A percentile compares a stretch with the other conserved stretches of the same genome.
phyloP scores from a whole-genome alignment of 2,329 filamentous ascomycete species.

The Ascocoryne sarcoides region DNA sequence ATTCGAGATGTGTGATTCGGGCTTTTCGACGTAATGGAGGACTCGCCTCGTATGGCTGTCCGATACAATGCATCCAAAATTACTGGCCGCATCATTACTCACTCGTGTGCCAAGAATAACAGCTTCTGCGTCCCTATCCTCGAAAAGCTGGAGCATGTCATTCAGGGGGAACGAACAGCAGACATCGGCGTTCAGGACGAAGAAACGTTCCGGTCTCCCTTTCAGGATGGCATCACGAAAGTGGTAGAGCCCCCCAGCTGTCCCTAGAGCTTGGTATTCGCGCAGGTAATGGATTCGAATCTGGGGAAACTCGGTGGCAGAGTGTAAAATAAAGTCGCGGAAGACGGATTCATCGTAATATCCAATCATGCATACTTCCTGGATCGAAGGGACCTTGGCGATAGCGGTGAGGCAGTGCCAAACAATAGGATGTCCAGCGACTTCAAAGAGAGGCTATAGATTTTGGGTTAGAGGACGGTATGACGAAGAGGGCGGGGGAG shows the following conservation, averaged over 20 bases:
- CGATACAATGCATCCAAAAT: constrained; percentile 97
- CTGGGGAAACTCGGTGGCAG: constrained; percentile 73
- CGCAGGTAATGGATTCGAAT: constrained; percentile 91
- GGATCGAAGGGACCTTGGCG: constrained; percentile 81
- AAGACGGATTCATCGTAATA: constrained; percentile 98
- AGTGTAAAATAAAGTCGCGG: constrained; percentile 95
- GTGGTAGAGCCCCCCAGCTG: constrained; percentile 93
- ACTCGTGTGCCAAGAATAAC: constrained; percentile 92
- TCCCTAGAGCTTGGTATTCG: constrained; percentile 94
- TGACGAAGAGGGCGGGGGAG: constrained; percentile 6
- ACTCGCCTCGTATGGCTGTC: constrained; percentile 91
- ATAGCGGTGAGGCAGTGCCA: constrained; percentile 94
- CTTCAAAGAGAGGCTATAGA: constrained; percentile 83
- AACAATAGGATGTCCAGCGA: constrained; percentile 96
- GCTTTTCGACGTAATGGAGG: constrained; percentile 98
- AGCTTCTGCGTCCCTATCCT: constrained; percentile 92
- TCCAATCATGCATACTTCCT: constrained; percentile 94
- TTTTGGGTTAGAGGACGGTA: constrained; percentile 9
- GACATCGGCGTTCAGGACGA: constrained; percentile 95
- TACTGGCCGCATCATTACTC: constrained; percentile 80
- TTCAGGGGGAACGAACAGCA: constrained; percentile 96
- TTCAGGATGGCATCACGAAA: constrained; percentile 99
- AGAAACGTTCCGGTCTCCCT: constrained; percentile 87
- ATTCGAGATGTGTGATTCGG: constrained; percentile 94
- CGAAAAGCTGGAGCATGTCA: constrained; percentile 91